A percentile compares a stretch with the other conserved stretches of the same genome.
Evolutionary conservation across 805 yeast species (phyloP).

Genomic region (Lachancea thermotolerans): DNA sequence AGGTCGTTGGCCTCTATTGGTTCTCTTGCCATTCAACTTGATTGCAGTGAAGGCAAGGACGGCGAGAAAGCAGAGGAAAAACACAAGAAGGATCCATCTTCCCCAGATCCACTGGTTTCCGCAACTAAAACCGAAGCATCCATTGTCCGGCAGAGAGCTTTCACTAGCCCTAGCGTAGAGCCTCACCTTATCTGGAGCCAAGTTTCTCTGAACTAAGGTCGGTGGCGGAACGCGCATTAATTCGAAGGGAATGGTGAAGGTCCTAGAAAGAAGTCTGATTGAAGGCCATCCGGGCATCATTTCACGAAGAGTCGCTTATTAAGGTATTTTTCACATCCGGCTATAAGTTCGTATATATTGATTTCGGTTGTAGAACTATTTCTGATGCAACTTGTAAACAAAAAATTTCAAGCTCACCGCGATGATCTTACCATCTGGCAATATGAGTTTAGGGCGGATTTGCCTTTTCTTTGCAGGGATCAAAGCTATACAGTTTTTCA

Average conservation of each 20-base stretch:
- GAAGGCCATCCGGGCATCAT: too few species aligned
- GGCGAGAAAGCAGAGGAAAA: conserved; percentile 50
- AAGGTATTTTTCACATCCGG: neutral
- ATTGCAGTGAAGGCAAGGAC: conserved; percentile 45
- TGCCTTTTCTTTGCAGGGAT: conserved; percentile 7
- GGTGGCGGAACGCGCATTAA: neutral
- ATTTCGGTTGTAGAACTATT: neutral
- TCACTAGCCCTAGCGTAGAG: neutral
- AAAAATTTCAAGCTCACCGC: too few species aligned
- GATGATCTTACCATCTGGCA: too few species aligned
- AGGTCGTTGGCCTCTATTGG: conserved; percentile 42
- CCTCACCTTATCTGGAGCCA: neutral
- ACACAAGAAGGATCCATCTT: conserved; percentile 46
- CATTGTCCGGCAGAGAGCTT: conserved; percentile 1
- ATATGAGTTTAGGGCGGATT: neutral
- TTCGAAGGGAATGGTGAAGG: too few species aligned
- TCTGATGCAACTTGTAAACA: neutral
- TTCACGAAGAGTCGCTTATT: too few species aligned
- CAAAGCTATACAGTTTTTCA: conserved; percentile 20
- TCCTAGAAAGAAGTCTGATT: too few species aligned
- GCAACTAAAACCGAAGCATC: conserved; percentile 18
- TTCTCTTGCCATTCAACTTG: conserved; percentile 48
- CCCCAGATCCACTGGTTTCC: conserved; percentile 34
- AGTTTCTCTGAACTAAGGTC: neutral
- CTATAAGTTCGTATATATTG: neutral